Conservation (phyloP, 169 alveolate genomes). For the Eimeria acervulina region DNA sequence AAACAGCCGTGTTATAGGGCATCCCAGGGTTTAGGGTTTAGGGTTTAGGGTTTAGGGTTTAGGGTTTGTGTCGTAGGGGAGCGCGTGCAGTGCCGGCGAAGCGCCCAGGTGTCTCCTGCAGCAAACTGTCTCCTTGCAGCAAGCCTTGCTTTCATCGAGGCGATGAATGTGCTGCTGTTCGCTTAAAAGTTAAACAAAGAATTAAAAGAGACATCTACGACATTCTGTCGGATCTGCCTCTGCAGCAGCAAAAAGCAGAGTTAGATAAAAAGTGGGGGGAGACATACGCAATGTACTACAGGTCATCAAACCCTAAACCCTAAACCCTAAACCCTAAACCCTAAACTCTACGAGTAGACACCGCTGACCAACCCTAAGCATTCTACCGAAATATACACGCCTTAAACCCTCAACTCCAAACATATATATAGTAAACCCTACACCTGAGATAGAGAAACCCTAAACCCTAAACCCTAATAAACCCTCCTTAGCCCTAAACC, state of each 20-base stretch:
- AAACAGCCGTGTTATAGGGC: background rate
- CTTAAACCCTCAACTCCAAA: background rate
- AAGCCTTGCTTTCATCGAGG: background rate
- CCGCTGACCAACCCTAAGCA: background rate
- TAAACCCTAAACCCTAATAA: no score
- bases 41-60: background rate
- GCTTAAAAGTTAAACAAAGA: constrained; percentile 23
- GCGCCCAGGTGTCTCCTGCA: background rate
- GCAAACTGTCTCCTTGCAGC: no score
- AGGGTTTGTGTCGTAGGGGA: background rate
- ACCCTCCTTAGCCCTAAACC: no score
- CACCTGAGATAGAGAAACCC: no score
- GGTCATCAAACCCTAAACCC: constrained; percentile 11
- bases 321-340: constrained; percentile 31
- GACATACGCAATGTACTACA: background rate
- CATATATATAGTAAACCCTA: no score
- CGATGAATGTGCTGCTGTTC: background rate
- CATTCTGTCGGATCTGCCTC: constrained; percentile 24
- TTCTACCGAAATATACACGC: background rate
- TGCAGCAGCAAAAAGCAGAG: constrained; percentile 60
- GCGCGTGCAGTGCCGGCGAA: background rate
- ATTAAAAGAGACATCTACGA: constrained; percentile 11
- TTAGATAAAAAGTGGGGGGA: constrained; percentile 43
- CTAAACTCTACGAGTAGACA: background rate
- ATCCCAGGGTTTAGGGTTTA: background rate